Conservation (phyloP, 2,329 filamentous ascomycete genomes). For the Colletotrichum lini region DNA sequence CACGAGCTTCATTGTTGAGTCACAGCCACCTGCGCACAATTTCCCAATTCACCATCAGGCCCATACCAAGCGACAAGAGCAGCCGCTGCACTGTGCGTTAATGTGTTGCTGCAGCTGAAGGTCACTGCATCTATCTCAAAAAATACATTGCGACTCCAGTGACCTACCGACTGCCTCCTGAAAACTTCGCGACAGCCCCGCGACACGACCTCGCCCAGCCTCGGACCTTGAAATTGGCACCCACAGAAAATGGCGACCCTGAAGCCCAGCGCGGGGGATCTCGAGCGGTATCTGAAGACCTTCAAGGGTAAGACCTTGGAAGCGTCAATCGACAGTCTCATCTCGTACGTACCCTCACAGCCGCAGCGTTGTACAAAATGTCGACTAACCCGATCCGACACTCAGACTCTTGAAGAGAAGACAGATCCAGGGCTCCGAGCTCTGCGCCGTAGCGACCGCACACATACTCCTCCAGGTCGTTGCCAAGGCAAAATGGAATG, state of each 20-base stretch:
- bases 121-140: not conserved
- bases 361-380: not conserved
- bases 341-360: slow-evolving; percentile 73
- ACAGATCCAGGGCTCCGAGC: slow-evolving; percentile 89
- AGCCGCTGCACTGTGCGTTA: slow-evolving; percentile 23
- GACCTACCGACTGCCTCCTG: not conserved
- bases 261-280: slow-evolving; percentile 76
- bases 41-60: slow-evolving; percentile 24
- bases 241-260: slow-evolving; percentile 67
- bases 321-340: slow-evolving; percentile 84
- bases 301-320: slow-evolving; percentile 84
- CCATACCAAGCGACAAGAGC: slow-evolving; percentile 5
- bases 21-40: slow-evolving; percentile 37
- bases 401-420: slow-evolving; percentile 87
- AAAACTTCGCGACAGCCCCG: slow-evolving; percentile 27
- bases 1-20: slow-evolving; percentile 40
- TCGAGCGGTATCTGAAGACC: slow-evolving; percentile 84
- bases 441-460: slow-evolving; percentile 92
- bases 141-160: slow-evolving; percentile 8
- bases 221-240: slow-evolving; percentile 19
- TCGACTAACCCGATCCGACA: slow-evolving; percentile 30
- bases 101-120: slow-evolving; percentile 1
- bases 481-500: slow-evolving; percentile 82
- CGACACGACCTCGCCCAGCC: slow-evolving; percentile 12
- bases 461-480: slow-evolving; percentile 91